Base-by-base conservation (phyloP, 768 basidiomycete species). In the Pisolithus marmoratus region DNA sequence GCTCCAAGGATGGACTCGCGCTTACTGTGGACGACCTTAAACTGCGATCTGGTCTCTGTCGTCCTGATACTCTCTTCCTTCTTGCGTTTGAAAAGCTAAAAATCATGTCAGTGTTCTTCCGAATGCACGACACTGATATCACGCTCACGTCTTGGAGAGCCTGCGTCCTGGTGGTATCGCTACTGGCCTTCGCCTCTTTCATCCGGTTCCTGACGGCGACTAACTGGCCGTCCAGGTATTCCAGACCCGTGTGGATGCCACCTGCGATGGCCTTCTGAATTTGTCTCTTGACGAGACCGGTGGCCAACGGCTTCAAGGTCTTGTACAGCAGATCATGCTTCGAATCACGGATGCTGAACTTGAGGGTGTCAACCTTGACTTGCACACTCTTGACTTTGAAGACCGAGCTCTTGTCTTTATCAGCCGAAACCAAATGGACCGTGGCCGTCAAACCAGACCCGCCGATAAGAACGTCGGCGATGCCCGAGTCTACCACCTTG, bases 321-420 rank as follows among this genome's bases (percentile, higher is more conserved):
- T 88, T 92, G 77, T 94, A 95, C 56, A 94, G 66, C 23, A 87
- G 70, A 61, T 93, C 88, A 70, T 96, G 93, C 70, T 94, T 94
- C 55, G 86, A 81, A 58, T 97, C 94, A 5, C 92, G 82, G 60
- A 99, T 90, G 23, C 83, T 80, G 71, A 94, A 95, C 71, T 88
- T 93, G 60, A 98, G 80, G 15, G 83, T 77, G 60, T 88, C 90
- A 50, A 97, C 85, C 63, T 91, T 90, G 66, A 90, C 87, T 42
- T 82, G 68, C 19, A 90, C 82, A 48, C 80, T 66, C 57, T 83
- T 73, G 41, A 91, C 85, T 53, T 79, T 79, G 79, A 90, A 90
- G 4, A 90, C 81, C 23, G 83, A 85, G 3, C 75, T 75, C 5
- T 68, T 73, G 66, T 91, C 88, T 48, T 79, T 78, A n/a, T 75